A percentile compares a stretch with the other conserved stretches of the same genome.
Evolutionary conservation across 768 basidiomycete species (phyloP).

Genomic region (Boletales sp.): DNA sequence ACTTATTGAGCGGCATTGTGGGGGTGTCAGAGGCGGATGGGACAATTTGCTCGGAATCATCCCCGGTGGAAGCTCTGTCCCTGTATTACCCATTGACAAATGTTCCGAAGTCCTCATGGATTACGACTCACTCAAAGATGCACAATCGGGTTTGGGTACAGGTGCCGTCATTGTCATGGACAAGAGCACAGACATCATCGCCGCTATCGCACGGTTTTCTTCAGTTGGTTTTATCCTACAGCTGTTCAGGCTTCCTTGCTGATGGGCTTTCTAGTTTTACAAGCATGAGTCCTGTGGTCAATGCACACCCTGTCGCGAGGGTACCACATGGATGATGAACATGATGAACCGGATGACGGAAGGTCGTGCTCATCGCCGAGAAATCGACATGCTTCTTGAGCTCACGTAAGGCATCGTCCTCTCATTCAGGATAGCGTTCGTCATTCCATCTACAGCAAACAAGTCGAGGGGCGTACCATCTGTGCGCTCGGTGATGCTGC

Average conservation of each 20-base stretch:
- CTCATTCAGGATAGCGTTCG: not conserved
- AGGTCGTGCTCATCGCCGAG: slow-evolving; percentile 84
- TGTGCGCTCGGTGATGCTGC: slow-evolving; percentile 97
- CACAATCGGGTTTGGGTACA: slow-evolving; percentile 94
- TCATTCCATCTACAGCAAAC: slow-evolving; percentile 57
- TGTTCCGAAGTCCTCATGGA: slow-evolving; percentile 96
- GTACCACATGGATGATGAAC: slow-evolving; percentile 99
- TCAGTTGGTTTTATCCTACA: slow-evolving; percentile 41
- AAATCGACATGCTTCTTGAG: slow-evolving; percentile 98
- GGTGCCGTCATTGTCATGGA: slow-evolving; percentile 99
- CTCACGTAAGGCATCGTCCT: slow-evolving; percentile 59
- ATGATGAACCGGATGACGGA: slow-evolving; percentile 98
- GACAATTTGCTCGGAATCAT: slow-evolving; percentile 96
- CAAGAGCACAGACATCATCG: slow-evolving; percentile 92
- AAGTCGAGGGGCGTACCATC: slow-evolving; percentile 95
- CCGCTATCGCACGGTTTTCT: slow-evolving; percentile 91
- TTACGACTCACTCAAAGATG: slow-evolving; percentile 95
- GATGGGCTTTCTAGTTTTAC: slow-evolving; percentile 67
- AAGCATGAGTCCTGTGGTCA: slow-evolving; percentile 99
- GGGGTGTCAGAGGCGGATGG: slow-evolving; percentile 94
- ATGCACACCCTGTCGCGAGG: slow-evolving; percentile 91
- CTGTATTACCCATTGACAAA: slow-evolving; percentile 78
- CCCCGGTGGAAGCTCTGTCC: slow-evolving; percentile 93
- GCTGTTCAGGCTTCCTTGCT: not conserved
- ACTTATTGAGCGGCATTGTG: slow-evolving; percentile 94